Evolutionary conservation across 768 basidiomycete genomes (phyloP), one percentile per base, ranked within the genome.

Genomic region (Trametes coccinea): DNA sequence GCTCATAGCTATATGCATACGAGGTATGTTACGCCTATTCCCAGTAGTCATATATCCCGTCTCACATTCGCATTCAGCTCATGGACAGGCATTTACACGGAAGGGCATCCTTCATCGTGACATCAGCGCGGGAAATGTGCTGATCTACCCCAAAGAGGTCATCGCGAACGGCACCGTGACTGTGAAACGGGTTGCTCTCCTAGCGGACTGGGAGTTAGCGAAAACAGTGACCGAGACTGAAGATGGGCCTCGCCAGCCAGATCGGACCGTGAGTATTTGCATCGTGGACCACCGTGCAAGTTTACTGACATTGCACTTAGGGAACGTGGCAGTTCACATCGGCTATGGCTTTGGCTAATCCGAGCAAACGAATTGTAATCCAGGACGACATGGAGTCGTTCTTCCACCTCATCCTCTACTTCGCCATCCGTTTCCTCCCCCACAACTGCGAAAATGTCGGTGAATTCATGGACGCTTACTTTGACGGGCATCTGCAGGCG

Each of bases 311-410:
- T 4, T 4, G 5, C 13, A 0, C 4, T 31, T 40, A 61, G 60
- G 60, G 60, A 13, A 61, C 60, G 6, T 61, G 60, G 60, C 60
- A 56, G 41, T 61, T 61, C 41, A 33, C 54, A 47, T 61, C 60
- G 5, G 60, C 41, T 2, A 33, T 27, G 17, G 53, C 48, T 0
- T 31, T 49, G n/a, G 31, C 44, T 8, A 9, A 27, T 8, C 47
- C n/a, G 16, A 16, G 6, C 5, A 49, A 55, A n/a, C 9, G 8
- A 14, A 50, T 61, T 17, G 10, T 37, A 2, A 22, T 61, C 17
- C 53, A 40, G 5, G 60, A 61, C 48, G 60, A 61, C 39, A 53
- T 61, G 29, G 60, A 61, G 47, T 61, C 60, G 2, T 49, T 61
- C 47, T 61, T 61, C 48, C 53, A 61, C 53, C 47, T 55, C 11